Conservation (phyloP, 768 basidiomycete species). For the Tricholoma saponaceum region DNA sequence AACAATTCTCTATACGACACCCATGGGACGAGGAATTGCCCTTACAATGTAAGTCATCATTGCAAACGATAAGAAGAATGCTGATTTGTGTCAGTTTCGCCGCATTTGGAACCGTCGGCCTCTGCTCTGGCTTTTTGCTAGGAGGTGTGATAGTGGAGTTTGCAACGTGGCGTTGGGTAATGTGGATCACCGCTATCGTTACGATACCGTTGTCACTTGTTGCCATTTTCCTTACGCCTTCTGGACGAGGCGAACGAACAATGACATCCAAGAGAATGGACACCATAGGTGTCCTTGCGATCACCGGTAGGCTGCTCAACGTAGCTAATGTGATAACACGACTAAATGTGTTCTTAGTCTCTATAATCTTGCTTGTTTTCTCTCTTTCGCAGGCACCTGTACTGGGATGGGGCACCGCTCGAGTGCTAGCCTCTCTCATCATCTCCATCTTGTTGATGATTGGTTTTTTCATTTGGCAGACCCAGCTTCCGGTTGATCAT, state of each 20-base stretch:
- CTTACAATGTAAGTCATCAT: constrained; percentile 41
- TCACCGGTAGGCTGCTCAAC: constrained; percentile 25
- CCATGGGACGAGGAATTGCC: constrained; percentile 41
- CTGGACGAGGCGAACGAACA: constrained; percentile 7
- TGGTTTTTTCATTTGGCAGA: constrained; percentile 51
- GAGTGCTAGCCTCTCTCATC: constrained; percentile 42
- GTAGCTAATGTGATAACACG: background rate
- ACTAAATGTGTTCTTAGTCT: constrained; percentile 15
- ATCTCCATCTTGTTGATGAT: constrained; percentile 36
- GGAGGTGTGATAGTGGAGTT: constrained; percentile 1
- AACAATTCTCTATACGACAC: constrained; percentile 46
- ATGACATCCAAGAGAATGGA: constrained; percentile 28
- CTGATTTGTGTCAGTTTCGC: constrained; percentile 6
- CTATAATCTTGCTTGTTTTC: constrained; percentile 37
- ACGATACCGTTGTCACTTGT: constrained; percentile 18
- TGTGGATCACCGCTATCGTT: background rate
- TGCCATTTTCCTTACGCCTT: constrained; percentile 32
- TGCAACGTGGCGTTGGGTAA: constrained; percentile 1
- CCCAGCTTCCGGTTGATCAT: constrained; percentile 29
- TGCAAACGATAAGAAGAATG: too few relatives aligned
- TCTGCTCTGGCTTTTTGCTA: background rate
- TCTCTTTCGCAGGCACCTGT: constrained; percentile 44
- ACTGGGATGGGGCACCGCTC: constrained; percentile 43
- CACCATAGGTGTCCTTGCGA: constrained; percentile 32
- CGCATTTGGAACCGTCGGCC: background rate